A percentile compares a stretch with the other conserved stretches of the same genome.
phyloP scores from a whole-genome alignment of 2,329 filamentous ascomycete genomes.

The Catunica adiposa region DNA sequence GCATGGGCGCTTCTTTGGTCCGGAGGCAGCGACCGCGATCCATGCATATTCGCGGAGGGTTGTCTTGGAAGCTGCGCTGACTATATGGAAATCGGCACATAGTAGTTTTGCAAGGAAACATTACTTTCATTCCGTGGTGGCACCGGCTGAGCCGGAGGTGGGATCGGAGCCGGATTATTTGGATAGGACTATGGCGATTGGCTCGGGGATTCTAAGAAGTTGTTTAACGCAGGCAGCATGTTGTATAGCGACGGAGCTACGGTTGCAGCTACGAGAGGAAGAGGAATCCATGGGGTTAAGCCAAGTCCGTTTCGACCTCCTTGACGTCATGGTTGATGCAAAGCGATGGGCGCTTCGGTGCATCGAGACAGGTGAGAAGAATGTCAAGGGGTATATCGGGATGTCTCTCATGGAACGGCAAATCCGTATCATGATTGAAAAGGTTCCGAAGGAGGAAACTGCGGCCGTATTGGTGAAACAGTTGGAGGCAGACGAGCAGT shows the following conservation, averaged over 20 bases:
- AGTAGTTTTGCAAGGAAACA: constrained; percentile 16
- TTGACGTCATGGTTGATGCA: constrained; percentile 26
- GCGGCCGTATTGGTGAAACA: constrained; percentile 22
- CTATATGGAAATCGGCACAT: constrained; percentile 27
- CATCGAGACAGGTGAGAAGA: constrained; percentile 36
- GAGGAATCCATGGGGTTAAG: constrained; percentile 21
- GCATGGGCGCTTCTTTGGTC: constrained; percentile 35
- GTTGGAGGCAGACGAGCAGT: constrained; percentile 23
- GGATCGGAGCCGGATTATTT: constrained; percentile 20
- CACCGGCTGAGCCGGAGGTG: background rate
- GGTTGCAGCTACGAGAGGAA: constrained; percentile 25
- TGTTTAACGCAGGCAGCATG: constrained; percentile 22
- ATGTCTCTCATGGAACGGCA: constrained; percentile 24
- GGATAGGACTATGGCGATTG: constrained; percentile 23
- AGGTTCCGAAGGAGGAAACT: constrained; percentile 22
- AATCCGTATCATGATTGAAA: constrained; percentile 26
- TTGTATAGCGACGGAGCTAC: constrained; percentile 26
- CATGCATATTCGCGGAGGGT: constrained; percentile 36
- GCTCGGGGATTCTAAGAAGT: constrained; percentile 27
- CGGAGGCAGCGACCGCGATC: constrained; percentile 25
- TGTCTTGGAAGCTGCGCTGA: constrained; percentile 30
- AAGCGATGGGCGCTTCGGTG: constrained; percentile 24
- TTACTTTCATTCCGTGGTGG: background rate
- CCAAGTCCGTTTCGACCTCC: constrained; percentile 25
- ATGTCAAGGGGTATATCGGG: constrained; percentile 36